phyloP scores from a whole-genome alignment of 768 basidiomycete genomes.

The Auriscalpium microsporum region DNA sequence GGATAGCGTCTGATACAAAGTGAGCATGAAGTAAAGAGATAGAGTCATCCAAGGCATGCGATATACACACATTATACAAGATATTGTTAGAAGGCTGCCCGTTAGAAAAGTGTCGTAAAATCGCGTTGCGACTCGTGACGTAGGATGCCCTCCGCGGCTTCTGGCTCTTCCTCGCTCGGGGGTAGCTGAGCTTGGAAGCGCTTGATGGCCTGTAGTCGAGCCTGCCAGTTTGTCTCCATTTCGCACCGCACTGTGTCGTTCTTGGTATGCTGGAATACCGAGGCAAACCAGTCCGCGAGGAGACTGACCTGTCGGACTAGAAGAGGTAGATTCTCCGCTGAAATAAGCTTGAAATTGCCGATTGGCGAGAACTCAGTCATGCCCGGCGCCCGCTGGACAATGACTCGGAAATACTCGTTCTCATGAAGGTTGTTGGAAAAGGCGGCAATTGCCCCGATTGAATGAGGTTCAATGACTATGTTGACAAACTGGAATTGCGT shows the following conservation, averaged over 20 bases:
- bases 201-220: slow-evolving; percentile 69
- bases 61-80: too few relatives aligned
- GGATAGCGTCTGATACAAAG: too few relatives aligned
- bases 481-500: slow-evolving; percentile 98
- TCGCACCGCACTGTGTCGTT: slow-evolving; percentile 64
- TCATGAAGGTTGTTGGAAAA: slow-evolving; percentile 80
- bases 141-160: slow-evolving; percentile 18
- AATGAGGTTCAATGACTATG: slow-evolving; percentile 93
- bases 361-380: slow-evolving; percentile 94
- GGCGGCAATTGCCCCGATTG: slow-evolving; percentile 73
- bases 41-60: too few relatives aligned
- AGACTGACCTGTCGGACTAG: slow-evolving; percentile 84
- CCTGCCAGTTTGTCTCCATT: slow-evolving; percentile 84
- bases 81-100: neutral
- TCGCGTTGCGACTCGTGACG: slow-evolving; percentile 25
- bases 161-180: slow-evolving; percentile 12
- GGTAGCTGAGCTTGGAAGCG: slow-evolving; percentile 38
- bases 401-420: slow-evolving; percentile 94
- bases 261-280: slow-evolving; percentile 69
- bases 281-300: slow-evolving; percentile 84
- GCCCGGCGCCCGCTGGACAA: slow-evolving; percentile 76
- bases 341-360: slow-evolving; percentile 91
- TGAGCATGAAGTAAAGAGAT: too few relatives aligned
- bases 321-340: slow-evolving; percentile 77
- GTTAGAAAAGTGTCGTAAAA: slow-evolving; percentile 18